These are phyloP conservation scores for Cystoisospora suis DNA, from an alignment of 169 alveolate species.

Conservation along the genomic window DNA sequence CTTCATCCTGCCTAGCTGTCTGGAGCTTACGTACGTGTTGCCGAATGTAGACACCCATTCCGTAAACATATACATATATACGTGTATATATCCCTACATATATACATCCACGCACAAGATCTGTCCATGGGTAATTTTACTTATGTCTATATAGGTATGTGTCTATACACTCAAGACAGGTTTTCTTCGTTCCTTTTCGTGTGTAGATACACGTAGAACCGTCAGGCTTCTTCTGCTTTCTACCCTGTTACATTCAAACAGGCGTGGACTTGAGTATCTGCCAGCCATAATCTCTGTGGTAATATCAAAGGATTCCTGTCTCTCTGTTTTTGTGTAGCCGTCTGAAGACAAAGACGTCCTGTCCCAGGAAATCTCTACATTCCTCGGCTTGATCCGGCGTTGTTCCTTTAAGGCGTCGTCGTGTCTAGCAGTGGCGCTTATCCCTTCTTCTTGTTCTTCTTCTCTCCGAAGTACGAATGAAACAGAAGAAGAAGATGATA, in stretches of 20 bases:
- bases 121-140: not conserved
- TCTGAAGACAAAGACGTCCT: not conserved
- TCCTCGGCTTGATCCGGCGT: too few relatives aligned
- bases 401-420: too few relatives aligned
- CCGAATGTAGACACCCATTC: not conserved
- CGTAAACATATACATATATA: not conserved
- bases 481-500: too few relatives aligned
- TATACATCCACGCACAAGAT: not conserved
- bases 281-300: not conserved
- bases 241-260: too few relatives aligned
- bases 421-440: too few relatives aligned
- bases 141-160: not conserved
- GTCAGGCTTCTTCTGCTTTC: too few relatives aligned
- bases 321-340: not conserved
- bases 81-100: not conserved
- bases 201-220: not conserved
- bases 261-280: too few relatives aligned
- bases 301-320: not conserved
- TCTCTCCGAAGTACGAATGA: too few relatives aligned
- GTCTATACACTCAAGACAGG: not conserved
- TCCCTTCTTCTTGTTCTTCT: too few relatives aligned
- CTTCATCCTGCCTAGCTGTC: not conserved
- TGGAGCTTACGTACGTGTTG: not conserved
- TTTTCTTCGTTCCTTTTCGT: not conserved
- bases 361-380: not conserved